phyloP scores from a whole-genome alignment of 2,329 filamentous ascomycete species.

The Ophiognomonia clavigignenti-juglandacearum region DNA sequence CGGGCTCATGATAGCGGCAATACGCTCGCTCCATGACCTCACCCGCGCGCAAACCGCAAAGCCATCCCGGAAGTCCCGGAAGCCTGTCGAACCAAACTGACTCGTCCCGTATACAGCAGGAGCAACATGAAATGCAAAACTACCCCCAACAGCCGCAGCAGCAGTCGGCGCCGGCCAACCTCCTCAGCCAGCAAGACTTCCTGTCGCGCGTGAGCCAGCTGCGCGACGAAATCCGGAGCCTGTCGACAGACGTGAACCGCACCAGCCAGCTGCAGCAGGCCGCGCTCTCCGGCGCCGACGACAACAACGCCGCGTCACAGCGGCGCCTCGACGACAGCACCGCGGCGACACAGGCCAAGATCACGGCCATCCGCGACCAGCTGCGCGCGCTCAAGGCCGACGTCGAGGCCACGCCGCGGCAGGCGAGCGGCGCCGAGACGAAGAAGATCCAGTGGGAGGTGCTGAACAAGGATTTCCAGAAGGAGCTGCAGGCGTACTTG shows the following conservation, averaged over 20 bases:
- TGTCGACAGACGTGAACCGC: conserved; percentile 62
- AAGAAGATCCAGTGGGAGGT: conserved; percentile 67
- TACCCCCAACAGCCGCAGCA: conserved; percentile 34
- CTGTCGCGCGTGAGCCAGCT: conserved; percentile 61
- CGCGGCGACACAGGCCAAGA: conserved; percentile 65
- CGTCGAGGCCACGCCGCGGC: conserved; percentile 50
- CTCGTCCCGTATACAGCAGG: conserved; percentile 22
- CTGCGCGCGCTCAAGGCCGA: conserved; percentile 73
- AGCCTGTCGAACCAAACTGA: not conserved
- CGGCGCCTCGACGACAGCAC: conserved; percentile 63
- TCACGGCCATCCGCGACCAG: conserved; percentile 72
- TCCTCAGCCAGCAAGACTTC: conserved; percentile 62
- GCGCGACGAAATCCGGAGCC: conserved; percentile 61
- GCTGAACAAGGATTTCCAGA: conserved; percentile 68
- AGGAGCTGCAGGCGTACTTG: conserved; percentile 65
- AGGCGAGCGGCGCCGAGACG: conserved; percentile 53
- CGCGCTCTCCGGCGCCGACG: conserved; percentile 62
- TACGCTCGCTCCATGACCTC: too few relatives aligned
- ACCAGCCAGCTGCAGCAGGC: conserved; percentile 69
- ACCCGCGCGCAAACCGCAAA: too few relatives aligned
- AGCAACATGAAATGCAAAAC: conserved; percentile 49
- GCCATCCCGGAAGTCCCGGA: not conserved
- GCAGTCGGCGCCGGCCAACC: conserved; percentile 20
- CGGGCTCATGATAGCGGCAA: too few relatives aligned
- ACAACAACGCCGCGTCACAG: conserved; percentile 39